These are phyloP conservation scores for Collariella sp. DNA, from an alignment of 495 filamentous ascomycete genomes.

Conservation along the genomic window DNA sequence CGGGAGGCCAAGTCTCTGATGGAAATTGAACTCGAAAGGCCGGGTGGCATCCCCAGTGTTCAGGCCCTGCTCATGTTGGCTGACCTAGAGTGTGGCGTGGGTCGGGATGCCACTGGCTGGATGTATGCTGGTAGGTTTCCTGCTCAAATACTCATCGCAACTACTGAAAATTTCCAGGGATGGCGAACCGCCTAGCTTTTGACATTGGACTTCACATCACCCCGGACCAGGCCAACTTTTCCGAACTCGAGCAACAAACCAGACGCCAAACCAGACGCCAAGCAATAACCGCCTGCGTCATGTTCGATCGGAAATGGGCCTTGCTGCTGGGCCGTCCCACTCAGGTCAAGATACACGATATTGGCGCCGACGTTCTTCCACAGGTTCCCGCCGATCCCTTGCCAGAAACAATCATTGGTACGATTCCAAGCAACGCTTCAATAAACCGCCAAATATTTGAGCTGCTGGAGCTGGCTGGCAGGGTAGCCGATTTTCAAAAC, in stretches of 20 bases:
- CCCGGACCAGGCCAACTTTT: slow-evolving; percentile 25
- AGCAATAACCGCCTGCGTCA: slow-evolving; percentile 42
- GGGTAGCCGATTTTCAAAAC: slow-evolving; percentile 37
- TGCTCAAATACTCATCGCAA: background rate
- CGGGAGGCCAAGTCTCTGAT: slow-evolving; percentile 46
- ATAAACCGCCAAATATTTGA: slow-evolving; percentile 41
- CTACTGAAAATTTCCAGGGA: slow-evolving; percentile 19
- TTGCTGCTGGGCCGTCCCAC: slow-evolving; percentile 44
- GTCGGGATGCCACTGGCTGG: slow-evolving; percentile 45
- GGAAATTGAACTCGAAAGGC: slow-evolving; percentile 42
- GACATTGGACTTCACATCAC: slow-evolving; percentile 45
- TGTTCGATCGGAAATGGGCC: slow-evolving; percentile 46
- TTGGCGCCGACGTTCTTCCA: slow-evolving; percentile 37
- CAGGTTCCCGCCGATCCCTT: slow-evolving; percentile 2
- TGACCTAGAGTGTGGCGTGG: slow-evolving; percentile 45
- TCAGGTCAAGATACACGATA: slow-evolving; percentile 42
- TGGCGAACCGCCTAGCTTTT: slow-evolving; percentile 41
- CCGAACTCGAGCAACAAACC: slow-evolving; percentile 35
- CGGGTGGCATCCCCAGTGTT: slow-evolving; percentile 42
- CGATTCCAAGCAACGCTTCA: slow-evolving; percentile 29
- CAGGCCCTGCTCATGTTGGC: slow-evolving; percentile 44
- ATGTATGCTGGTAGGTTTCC: slow-evolving; percentile 37
- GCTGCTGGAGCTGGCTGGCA: slow-evolving; percentile 45
- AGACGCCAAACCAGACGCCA: slow-evolving; percentile 37
- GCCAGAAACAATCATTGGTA: slow-evolving; percentile 1